These are phyloP conservation scores for Trametes punicea DNA, from an alignment of 768 basidiomycete species.

Conservation along the genomic window DNA sequence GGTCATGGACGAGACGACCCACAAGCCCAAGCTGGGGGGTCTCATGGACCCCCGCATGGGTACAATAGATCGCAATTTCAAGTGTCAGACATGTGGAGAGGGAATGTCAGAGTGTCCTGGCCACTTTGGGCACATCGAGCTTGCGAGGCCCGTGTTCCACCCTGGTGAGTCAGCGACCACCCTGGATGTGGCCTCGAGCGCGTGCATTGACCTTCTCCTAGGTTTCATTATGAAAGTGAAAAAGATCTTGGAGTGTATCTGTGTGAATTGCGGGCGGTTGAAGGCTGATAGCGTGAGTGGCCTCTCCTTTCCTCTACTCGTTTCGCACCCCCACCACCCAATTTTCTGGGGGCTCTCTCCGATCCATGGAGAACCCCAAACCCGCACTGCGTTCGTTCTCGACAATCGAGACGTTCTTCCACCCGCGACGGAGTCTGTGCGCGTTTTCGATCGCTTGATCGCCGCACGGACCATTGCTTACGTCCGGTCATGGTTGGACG, in stretches of 20 bases:
- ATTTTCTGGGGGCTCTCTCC: constrained; percentile 99
- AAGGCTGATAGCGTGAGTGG: constrained; percentile 97
- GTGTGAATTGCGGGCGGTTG: constrained; percentile 96
- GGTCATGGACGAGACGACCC: constrained; percentile 93
- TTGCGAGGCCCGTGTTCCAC: constrained; percentile 96
- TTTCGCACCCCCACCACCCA: constrained; percentile 90
- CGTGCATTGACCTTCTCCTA: constrained; percentile 26
- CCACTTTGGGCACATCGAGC: constrained; percentile 98
- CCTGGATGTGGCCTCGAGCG: background rate
- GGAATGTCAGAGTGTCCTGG: constrained; percentile 99
- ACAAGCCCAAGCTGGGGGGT: constrained; percentile 88
- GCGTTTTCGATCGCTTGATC: constrained; percentile 95
- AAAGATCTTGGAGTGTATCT: constrained; percentile 98
- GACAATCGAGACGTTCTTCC: constrained; percentile 83
- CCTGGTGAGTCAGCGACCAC: constrained; percentile 64
- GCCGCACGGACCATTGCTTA: constrained; percentile 71
- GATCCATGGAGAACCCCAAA: constrained; percentile 91
- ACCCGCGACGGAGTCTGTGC: constrained; percentile 70
- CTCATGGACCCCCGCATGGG: constrained; percentile 99
- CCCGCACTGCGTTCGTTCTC: constrained; percentile 77
- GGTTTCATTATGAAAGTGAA: constrained; percentile 99
- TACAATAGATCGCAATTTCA: constrained; percentile 95
- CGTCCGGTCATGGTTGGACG: constrained; percentile 79
- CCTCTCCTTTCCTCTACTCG: constrained; percentile 77
- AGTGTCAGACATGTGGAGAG: constrained; percentile 99